Conservation (phyloP, 495 filamentous ascomycete species). For the Cercophora sp. region DNA sequence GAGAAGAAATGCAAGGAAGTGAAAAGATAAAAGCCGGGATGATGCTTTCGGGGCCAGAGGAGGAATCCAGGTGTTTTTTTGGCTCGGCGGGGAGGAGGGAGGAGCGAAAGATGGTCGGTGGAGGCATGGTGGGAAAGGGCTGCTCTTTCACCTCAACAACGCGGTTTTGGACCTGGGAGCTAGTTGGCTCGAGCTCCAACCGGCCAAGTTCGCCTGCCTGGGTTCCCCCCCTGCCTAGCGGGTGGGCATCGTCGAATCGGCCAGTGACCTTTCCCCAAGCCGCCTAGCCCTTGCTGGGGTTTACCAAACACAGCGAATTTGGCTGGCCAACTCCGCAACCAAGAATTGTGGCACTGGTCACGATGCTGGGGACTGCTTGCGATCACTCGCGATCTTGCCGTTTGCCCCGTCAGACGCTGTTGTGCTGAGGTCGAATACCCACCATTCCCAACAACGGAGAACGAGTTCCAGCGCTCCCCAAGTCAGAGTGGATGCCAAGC, state of each 20-base stretch:
- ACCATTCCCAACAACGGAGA: too few relatives aligned
- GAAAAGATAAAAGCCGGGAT: too few relatives aligned
- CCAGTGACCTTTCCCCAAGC: constrained; percentile 4
- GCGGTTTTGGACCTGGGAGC: constrained; percentile 9
- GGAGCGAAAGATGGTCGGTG: not conserved
- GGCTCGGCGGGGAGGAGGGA: not conserved
- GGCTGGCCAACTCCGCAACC: constrained; percentile 6
- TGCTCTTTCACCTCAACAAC: not conserved
- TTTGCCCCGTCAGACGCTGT: too few relatives aligned
- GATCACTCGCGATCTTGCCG: not conserved
- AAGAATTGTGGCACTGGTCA: constrained; percentile 14
- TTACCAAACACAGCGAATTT: not conserved
- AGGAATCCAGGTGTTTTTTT: too few relatives aligned
- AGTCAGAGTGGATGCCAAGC: too few relatives aligned
- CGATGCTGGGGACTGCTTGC: constrained; percentile 4
- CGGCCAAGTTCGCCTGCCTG: not conserved
- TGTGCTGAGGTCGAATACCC: not conserved
- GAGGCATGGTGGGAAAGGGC: constrained; percentile 4
- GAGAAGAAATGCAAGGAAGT: too few relatives aligned
- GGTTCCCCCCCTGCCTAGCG: too few relatives aligned
- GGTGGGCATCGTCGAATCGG: not conserved
- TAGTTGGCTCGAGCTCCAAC: constrained; percentile 10
- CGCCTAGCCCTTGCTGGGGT: constrained; percentile 1
- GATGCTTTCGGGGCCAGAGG: too few relatives aligned
- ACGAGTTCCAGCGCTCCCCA: too few relatives aligned